Evolutionary conservation across 1,139 yeast genomes (phyloP), one percentile per base, ranked within the genome.

Genomic region (Saccharomyces hybrid): DNA sequence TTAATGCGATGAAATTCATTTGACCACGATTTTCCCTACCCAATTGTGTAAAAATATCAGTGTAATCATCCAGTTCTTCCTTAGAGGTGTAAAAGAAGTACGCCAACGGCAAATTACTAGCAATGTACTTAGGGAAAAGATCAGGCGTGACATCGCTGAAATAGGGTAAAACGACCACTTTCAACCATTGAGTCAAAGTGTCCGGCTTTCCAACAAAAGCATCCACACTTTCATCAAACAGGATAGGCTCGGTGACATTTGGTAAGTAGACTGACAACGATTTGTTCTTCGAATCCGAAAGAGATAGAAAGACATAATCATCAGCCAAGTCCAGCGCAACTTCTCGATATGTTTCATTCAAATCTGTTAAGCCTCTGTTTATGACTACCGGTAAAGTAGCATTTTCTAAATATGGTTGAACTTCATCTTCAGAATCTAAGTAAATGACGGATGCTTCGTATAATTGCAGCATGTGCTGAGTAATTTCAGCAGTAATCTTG

Each of bases 91-190:
- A 89, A 77, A 93, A 93, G 71, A 88, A 83, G 78, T 90, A 93
- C 55, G 88, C 95, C 63, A 95, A 75, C 62, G 99, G 99, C 53
- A 83, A 64, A 48, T 83, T 79, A 54, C 91, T 76, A 56, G 79
- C 73, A 80, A 88, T 83, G 77, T 91, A 93, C 55, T 78, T 70
- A 72, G 80, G 76, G 78, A 86, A 93, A 59, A 95, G 86, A 56
- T 81, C 79, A 61, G 95, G 89, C 66, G 83, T 83, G 61, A 93
- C 83, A 71, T 91, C 97, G 66, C 97, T 97, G 67, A 91, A 86
- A 68, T 81, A 79, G 59, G 99, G 98, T 68, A 88, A 80, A 50
- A 86, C 42, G 13, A 41, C 56, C 53, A 48, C 50, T 23, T 4
- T 47, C 47, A 50, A 38, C 63, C 63, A 60, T 27, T 41, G 46